phyloP scores from a whole-genome alignment of 441 rosid genomes.

The Cnidoscolus chayamansa region DNA sequence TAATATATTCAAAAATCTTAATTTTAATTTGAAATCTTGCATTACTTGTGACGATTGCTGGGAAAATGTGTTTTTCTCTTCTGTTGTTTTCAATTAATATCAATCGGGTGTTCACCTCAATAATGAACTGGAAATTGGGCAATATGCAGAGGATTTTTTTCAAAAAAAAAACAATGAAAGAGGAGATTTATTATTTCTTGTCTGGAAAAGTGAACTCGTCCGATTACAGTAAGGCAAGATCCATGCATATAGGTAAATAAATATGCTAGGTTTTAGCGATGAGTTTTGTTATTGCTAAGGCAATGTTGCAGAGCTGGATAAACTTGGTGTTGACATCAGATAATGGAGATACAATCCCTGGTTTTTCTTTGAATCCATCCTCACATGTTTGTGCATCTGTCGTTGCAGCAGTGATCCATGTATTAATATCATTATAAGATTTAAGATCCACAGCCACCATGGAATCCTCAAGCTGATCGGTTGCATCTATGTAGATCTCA shows the following conservation, averaged over 20 bases:
- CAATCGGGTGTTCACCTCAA: no score
- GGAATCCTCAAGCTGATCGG: conserved; percentile 24
- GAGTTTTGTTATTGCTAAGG: conserved; percentile 8
- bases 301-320: conserved; percentile 14
- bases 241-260: neutral
- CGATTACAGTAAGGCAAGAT: neutral
- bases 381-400: conserved; percentile 23
- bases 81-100: no score
- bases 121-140: no score
- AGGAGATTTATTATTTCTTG: no score
- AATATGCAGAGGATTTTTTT: no score
- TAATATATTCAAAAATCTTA: no score
- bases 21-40: no score
- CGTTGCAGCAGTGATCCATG: conserved; percentile 22
- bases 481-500: conserved; percentile 26
- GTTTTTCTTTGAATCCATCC: conserved; percentile 8
- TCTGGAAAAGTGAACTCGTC: no score
- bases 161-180: no score
- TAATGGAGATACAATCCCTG: neutral
- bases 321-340: conserved; percentile 15
- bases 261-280: neutral
- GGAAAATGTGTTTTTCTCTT: no score
- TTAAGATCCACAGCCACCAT: conserved; percentile 12
- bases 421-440: conserved; percentile 9
- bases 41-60: no score